phyloP scores from a whole-genome alignment of 2,329 filamentous ascomycete species.

The Grosmannia serpens region DNA sequence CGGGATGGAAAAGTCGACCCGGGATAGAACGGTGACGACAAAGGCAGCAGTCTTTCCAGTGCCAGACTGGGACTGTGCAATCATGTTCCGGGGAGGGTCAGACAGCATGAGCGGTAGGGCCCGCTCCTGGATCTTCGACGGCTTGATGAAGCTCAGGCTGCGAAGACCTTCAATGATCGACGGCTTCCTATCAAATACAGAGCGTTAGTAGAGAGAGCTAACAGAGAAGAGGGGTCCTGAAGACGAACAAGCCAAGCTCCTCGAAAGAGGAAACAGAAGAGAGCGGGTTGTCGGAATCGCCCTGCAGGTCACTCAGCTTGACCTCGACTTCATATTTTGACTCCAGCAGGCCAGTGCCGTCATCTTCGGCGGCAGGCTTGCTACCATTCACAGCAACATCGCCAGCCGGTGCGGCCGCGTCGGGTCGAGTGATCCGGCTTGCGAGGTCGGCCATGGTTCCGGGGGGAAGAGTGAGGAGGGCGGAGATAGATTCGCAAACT shows the following conservation, averaged over 20 bases:
- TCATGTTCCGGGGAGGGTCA: slow-evolving; percentile 84
- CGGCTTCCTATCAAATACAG: slow-evolving; percentile 26
- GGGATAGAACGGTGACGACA: slow-evolving; percentile 79
- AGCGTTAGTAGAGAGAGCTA: slow-evolving; percentile 8
- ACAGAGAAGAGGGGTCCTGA: not conserved
- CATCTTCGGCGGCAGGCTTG: slow-evolving; percentile 12
- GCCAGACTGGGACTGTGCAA: slow-evolving; percentile 97
- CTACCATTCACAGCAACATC: slow-evolving; percentile 11
- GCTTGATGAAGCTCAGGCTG: slow-evolving; percentile 80
- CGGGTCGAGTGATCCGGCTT: slow-evolving; percentile 38
- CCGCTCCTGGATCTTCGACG: slow-evolving; percentile 95
- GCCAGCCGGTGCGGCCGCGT: slow-evolving; percentile 14
- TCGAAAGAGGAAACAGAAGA: slow-evolving; percentile 77
- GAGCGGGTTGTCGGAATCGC: slow-evolving; percentile 75
- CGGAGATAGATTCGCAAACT: not conserved
- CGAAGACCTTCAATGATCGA: slow-evolving; percentile 67
- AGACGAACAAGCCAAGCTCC: slow-evolving; percentile 68
- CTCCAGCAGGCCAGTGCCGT: slow-evolving; percentile 50
- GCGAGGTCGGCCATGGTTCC: slow-evolving; percentile 27
- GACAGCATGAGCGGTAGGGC: slow-evolving; percentile 80
- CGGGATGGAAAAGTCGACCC: slow-evolving; percentile 61
- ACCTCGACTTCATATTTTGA: slow-evolving; percentile 83
- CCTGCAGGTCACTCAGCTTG: slow-evolving; percentile 80
- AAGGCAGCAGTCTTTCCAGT: slow-evolving; percentile 98
- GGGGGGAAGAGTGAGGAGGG: not conserved